Conservation (phyloP, 345 rosid species). For the Murraya koenigii region DNA sequence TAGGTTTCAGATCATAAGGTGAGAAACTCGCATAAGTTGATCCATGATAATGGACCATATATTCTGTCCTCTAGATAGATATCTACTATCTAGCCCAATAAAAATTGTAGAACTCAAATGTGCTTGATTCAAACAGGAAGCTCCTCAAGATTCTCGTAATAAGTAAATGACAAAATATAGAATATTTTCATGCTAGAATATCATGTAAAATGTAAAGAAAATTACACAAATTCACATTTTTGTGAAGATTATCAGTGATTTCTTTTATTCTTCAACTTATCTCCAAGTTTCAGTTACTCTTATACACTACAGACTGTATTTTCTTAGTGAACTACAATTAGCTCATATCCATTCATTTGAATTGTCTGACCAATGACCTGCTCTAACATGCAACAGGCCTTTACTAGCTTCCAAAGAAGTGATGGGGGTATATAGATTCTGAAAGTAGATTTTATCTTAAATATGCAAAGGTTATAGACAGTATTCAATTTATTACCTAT, state of each 20-base stretch:
- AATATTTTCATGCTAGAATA: neutral
- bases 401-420: neutral
- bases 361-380: neutral
- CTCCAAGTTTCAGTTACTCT: neutral
- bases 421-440: neutral
- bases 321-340: neutral
- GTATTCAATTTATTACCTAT: conserved; percentile 49
- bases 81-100: neutral
- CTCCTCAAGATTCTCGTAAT: neutral
- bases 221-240: neutral
- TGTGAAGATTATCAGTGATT: neutral
- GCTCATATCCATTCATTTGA: neutral
- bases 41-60: neutral
- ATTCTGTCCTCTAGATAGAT: neutral
- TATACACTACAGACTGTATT: neutral
- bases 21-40: neutral
- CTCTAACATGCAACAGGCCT: neutral
- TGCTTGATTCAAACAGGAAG: neutral
- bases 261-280: neutral
- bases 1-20: neutral
- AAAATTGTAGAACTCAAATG: neutral
- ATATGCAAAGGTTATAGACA: neutral
- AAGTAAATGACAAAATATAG: neutral
- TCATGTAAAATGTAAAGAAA: neutral
- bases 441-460: conserved; percentile 2